phyloP scores from a whole-genome alignment of 768 basidiomycete genomes.

The Holtermannia corniformis region DNA sequence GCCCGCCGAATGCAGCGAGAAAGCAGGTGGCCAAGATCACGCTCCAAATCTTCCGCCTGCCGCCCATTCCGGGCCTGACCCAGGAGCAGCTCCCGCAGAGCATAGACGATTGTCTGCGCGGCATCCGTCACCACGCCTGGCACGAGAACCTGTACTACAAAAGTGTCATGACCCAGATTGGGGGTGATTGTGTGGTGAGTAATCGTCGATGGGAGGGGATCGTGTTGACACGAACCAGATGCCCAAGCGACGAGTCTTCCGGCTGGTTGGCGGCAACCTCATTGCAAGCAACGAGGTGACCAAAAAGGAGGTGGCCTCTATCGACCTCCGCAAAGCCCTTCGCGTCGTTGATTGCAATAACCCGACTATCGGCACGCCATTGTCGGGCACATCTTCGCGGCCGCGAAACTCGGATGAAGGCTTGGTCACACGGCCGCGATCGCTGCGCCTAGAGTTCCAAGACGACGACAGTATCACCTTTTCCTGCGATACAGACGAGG shows the following conservation, averaged over 20 bases:
- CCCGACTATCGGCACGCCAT: slow-evolving; percentile 9
- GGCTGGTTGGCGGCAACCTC: slow-evolving; percentile 44
- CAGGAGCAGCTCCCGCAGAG: slow-evolving; percentile 76
- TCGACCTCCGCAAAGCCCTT: slow-evolving; percentile 75
- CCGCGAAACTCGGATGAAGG: slow-evolving; percentile 3
- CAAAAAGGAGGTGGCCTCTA: slow-evolving; percentile 78
- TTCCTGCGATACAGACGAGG: slow-evolving; percentile 81
- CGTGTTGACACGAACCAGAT: slow-evolving; percentile 41
- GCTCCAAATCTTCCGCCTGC: slow-evolving; percentile 81
- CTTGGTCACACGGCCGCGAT: slow-evolving; percentile 44
- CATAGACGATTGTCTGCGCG: slow-evolving; percentile 82
- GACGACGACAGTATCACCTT: slow-evolving; percentile 58
- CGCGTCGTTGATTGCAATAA: slow-evolving; percentile 55
- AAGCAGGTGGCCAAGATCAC: slow-evolving; percentile 77
- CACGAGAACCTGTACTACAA: slow-evolving; percentile 89
- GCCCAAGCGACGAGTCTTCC: slow-evolving; percentile 65
- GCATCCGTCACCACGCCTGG: slow-evolving; percentile 82
- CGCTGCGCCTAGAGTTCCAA: slow-evolving; percentile 65
- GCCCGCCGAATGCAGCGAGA: slow-evolving; percentile 40
- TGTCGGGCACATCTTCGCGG: slow-evolving; percentile 4
- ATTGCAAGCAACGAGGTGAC: slow-evolving; percentile 90
- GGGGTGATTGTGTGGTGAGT: slow-evolving; percentile 83
- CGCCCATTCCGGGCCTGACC: slow-evolving; percentile 72
- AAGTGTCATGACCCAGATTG: slow-evolving; percentile 81
- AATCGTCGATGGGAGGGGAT: no score